Percentiles rank a stretch among this genome's conserved stretches.
Evolutionary conservation across 2,329 filamentous ascomycete genomes (phyloP).

Genomic region (Epichloe festucae): DNA sequence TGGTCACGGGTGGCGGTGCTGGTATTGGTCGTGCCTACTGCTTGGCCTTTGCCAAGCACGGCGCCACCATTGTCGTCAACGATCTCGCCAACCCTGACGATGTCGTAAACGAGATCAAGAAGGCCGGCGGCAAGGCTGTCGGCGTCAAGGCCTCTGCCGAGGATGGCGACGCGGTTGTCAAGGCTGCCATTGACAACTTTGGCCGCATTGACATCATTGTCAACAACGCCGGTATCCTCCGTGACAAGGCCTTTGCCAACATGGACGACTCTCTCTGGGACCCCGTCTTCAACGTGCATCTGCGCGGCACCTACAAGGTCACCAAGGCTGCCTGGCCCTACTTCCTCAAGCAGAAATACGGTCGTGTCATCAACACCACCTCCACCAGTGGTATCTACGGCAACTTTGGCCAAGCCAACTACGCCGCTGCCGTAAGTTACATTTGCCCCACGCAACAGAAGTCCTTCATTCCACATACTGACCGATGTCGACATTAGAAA

Average conservation of each 20-base stretch:
- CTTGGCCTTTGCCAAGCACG: constrained; percentile 73
- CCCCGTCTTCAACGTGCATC: constrained; percentile 80
- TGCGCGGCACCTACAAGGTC: constrained; percentile 89
- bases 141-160: constrained; percentile 90
- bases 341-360: constrained; percentile 97
- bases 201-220: constrained; percentile 89
- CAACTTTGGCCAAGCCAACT: constrained; percentile 98
- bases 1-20: constrained; percentile 79
- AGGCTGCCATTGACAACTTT: constrained; percentile 84
- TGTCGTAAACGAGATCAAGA: constrained; percentile 85
- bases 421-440: constrained; percentile 65
- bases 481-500: constrained; percentile 41
- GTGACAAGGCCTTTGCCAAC: constrained; percentile 95
- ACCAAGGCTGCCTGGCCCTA: constrained; percentile 97
- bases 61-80: constrained; percentile 83
- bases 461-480: neutral
- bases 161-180: constrained; percentile 82
- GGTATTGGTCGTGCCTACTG: constrained; percentile 87
- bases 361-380: constrained; percentile 90
- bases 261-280: constrained; percentile 96
- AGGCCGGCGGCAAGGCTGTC: constrained; percentile 75
- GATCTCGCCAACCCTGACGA: constrained; percentile 86
- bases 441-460: too few species aligned
- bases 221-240: constrained; percentile 96
- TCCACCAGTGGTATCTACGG: constrained; percentile 97